A percentile compares a stretch with the other conserved stretches of the same genome.
phyloP scores from a whole-genome alignment of 2,329 filamentous ascomycete species.

The Sphaerostilbella broomeana region DNA sequence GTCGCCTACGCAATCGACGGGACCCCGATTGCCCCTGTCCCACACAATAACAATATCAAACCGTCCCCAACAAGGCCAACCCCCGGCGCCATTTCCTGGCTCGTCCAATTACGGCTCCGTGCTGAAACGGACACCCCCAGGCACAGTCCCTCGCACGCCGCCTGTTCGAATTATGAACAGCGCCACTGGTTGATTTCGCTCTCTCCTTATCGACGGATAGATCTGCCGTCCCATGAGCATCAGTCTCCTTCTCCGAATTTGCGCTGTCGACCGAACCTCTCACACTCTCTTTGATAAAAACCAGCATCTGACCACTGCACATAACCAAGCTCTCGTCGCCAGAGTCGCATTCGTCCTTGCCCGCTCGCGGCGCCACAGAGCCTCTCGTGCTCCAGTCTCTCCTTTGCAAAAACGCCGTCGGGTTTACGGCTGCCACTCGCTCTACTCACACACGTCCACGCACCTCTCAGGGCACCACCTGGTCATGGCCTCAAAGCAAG shows the following conservation, averaged over 20 bases:
- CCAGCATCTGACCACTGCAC: constrained; percentile 32
- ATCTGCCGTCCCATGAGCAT: constrained; percentile 37
- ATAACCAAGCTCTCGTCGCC: constrained; percentile 37
- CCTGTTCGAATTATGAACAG: constrained; percentile 14
- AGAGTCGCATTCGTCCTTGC: constrained; percentile 36
- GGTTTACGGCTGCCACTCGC: constrained; percentile 26
- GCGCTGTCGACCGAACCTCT: constrained; percentile 40
- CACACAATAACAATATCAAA: too few species aligned
- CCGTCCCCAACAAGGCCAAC: too few species aligned
- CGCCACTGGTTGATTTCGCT: constrained; percentile 16
- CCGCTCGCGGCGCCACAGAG: constrained; percentile 33
- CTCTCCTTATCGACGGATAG: constrained; percentile 17
- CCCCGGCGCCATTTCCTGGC: constrained; percentile 8
- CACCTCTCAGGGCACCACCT: constrained; percentile 22
- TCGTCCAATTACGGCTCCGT: constrained; percentile 11
- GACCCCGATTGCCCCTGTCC: too few species aligned
- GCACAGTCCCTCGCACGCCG: constrained; percentile 11
- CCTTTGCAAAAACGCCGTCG: constrained; percentile 31
- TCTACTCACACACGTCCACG: constrained; percentile 14
- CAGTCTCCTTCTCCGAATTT: constrained; percentile 41
- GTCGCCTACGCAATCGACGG: background rate
- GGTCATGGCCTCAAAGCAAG: constrained; percentile 31
- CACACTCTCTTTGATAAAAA: constrained; percentile 40
- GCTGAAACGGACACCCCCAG: constrained; percentile 9
- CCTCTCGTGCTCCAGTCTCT: constrained; percentile 30